Percentiles rank a stretch among this genome's conserved stretches.
Conservation (phyloP, 2,329 filamentous ascomycete genomes). For the Trichoderma brevicompactum region DNA sequence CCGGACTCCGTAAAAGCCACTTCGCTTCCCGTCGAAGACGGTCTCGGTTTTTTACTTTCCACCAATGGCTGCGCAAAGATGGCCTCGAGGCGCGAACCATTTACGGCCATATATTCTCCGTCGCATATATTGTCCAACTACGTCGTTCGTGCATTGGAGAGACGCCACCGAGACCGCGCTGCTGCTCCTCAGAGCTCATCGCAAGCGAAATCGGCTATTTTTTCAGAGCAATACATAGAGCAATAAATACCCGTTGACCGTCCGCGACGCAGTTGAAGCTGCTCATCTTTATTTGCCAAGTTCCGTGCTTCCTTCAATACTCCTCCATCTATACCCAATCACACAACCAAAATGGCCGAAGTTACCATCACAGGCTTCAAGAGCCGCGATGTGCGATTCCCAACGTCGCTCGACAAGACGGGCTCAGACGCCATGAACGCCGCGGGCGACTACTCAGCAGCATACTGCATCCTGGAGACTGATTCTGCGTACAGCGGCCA, state of each 20-base stretch:
- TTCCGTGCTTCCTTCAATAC: background rate
- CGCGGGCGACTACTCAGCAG: conserved; percentile 87
- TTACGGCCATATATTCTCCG: conserved; percentile 13
- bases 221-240: background rate
- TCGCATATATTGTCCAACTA: conserved; percentile 10
- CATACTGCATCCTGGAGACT: conserved; percentile 91
- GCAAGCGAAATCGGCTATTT: conserved; percentile 6
- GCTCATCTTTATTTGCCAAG: background rate
- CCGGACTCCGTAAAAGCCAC: background rate
- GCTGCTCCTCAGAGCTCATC: background rate
- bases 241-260: conserved; percentile 20
- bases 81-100: background rate
- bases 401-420: conserved; percentile 95
- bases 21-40: background rate
- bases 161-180: background rate
- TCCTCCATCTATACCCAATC: background rate
- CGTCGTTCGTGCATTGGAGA: background rate
- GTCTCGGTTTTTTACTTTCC: conserved; percentile 8
- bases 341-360: conserved; percentile 43
- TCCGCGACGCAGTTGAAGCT: conserved; percentile 1
- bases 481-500: conserved; percentile 73
- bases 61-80: conserved; percentile 2
- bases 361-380: conserved; percentile 74
- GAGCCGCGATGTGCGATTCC: conserved; percentile 76
- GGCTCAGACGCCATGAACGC: conserved; percentile 97